Evolutionary conservation across 176 grass and related monocot species (phyloP), one percentile per base, ranked within the genome.

Genomic region (Triticum urartu): DNA sequence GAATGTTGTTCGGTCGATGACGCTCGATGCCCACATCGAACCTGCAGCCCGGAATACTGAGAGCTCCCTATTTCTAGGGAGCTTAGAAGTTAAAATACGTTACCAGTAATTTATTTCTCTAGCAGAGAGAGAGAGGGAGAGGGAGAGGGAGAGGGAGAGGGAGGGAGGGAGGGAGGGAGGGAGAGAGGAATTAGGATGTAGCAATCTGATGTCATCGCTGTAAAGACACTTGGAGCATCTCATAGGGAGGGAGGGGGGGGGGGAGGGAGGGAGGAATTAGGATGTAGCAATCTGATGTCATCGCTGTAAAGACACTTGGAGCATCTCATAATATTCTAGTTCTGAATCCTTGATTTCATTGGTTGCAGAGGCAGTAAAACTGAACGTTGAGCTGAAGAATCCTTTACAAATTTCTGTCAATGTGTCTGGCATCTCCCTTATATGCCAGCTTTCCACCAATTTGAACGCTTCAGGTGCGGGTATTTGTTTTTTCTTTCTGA

Each of bases 371-470:
- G 80, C 90, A 83, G 88, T 99, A 72, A 94, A 91, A 88, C 78
- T 99, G 87, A 86, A 85, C 9, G 34, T 96, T 90, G 97, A 99
- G 85, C 79, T 99, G 56, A 95, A 90, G 89, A 99, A 99, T 80
- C 97, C 97, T 90, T 89, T 99, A 24, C 97, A 96, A 48, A 94
- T 96, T 88, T 83, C 94, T 72, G 83, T 99, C 85, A 64, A 89
- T 87, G 89, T 99, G 87, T 94, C 94, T 81, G 82, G 87, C 52
- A 89, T 96, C 20, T 94, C 88, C 88, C 94, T 99, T 87, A 83
- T 99, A 67, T 99, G 97, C 84, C 87, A 94, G 63, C 92, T 91
- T 80, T 92, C 90, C 75, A 82, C 85, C 76, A 89, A 72, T 80
- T 92, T 90, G 84, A 90, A 92, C 0, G 77, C 79, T 84, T 87